Conservation (phyloP, 2,329 filamentous ascomycete genomes). For the Zymoseptoria tritici region DNA sequence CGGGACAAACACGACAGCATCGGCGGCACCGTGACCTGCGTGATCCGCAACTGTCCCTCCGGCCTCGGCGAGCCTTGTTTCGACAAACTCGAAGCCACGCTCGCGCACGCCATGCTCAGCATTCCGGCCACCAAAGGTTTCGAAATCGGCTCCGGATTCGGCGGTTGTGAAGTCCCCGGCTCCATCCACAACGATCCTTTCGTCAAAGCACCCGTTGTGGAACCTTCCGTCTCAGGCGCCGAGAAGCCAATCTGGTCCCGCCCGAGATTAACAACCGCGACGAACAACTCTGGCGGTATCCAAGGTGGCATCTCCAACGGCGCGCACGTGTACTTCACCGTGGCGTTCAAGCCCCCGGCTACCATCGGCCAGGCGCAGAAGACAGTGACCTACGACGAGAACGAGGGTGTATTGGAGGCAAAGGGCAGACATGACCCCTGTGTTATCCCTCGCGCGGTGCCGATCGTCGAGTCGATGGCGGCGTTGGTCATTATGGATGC, state of each 20-base stretch:
- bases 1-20: conserved; percentile 78
- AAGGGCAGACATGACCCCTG: conserved; percentile 94
- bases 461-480: conserved; percentile 88
- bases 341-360: conserved; percentile 90
- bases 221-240: conserved; percentile 35
- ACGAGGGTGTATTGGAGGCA: conserved; percentile 71
- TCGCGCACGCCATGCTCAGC: conserved; percentile 89
- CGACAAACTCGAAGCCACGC: conserved; percentile 85
- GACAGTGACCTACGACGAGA: conserved; percentile 71
- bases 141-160: conserved; percentile 89
- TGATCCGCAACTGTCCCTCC: conserved; percentile 76
- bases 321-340: conserved; percentile 85
- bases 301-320: conserved; percentile 95
- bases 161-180: conserved; percentile 75
- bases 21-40: conserved; percentile 88
- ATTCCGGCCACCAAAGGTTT: conserved; percentile 95
- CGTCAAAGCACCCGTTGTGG: conserved; percentile 48
- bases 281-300: conserved; percentile 91
- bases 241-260: conserved; percentile 31
- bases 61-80: conserved; percentile 92
- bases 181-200: conserved; percentile 92
- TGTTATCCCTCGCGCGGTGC: conserved; percentile 77
- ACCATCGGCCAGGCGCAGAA: conserved; percentile 86
- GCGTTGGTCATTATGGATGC: conserved; percentile 81
- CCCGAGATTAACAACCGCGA: conserved; percentile 71